Conservation (phyloP, 1,284 basidiomycete species). For the Cutaneotrichosporon arboriforme region DNA sequence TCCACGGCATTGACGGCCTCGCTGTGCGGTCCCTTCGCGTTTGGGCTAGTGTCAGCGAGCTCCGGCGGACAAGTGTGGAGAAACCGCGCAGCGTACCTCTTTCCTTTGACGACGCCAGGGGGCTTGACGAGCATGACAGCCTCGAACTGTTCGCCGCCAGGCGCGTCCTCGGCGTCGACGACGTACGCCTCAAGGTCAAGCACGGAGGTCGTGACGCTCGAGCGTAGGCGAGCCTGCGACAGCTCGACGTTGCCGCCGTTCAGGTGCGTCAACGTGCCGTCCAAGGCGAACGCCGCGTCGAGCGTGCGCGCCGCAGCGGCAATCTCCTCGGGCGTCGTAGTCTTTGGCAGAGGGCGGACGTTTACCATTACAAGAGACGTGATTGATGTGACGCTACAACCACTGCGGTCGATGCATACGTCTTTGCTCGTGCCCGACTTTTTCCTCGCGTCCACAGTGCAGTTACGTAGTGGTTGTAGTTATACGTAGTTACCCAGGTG, state of each 20-base stretch:
- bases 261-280: background rate
- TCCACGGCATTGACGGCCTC: background rate
- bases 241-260: slow-evolving; percentile 4
- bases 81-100: too few species aligned
- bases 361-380: too few species aligned
- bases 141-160: background rate
- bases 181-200: slow-evolving; percentile 12
- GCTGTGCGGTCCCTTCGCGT: slow-evolving; percentile 9
- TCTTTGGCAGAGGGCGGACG: too few species aligned
- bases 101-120: slow-evolving; percentile 4
- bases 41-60: slow-evolving; percentile 1
- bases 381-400: too few species aligned
- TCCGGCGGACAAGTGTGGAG: too few species aligned
- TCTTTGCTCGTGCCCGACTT: too few species aligned
- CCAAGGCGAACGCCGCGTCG: background rate
- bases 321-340: too few species aligned
- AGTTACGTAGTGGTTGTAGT: too few species aligned
- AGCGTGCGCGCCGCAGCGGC: background rate
- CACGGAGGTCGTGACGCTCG: slow-evolving; percentile 1
- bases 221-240: background rate
- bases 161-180: background rate
- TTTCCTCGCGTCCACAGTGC: too few species aligned
- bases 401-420: too few species aligned
- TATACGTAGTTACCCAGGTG: too few species aligned
- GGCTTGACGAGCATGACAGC: slow-evolving; percentile 16